Percentiles rank a stretch among this genome's conserved stretches.
These are phyloP conservation scores for Tylopilus sp. DNA, from an alignment of 768 basidiomycete species.

Conservation along the genomic window DNA sequence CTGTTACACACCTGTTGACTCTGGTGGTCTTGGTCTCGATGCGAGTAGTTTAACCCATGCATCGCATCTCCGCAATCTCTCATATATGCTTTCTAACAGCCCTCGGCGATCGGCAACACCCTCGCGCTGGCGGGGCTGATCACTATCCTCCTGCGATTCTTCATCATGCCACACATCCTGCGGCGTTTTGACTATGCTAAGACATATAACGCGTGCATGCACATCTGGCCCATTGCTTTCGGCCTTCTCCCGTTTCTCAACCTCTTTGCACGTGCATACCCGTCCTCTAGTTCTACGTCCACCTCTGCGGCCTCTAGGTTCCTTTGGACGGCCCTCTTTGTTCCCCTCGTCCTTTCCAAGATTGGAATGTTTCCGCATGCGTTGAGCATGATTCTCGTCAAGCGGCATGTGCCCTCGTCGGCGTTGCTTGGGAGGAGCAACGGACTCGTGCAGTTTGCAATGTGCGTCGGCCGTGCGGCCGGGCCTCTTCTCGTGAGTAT, in stretches of 20 bases:
- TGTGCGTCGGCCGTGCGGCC: conserved; percentile 52
- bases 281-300: neutral
- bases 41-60: neutral
- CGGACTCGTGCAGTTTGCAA: conserved; percentile 54
- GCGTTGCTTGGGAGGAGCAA: conserved; percentile 32
- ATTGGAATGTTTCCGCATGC: conserved; percentile 30
- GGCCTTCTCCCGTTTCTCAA: conserved; percentile 1
- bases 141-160: neutral
- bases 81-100: neutral
- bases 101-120: neutral
- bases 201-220: neutral
- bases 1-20: neutral
- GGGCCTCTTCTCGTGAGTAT: conserved; percentile 51
- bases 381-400: conserved; percentile 59
- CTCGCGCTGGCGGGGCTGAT: neutral
- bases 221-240: neutral
- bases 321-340: conserved; percentile 29
- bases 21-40: neutral
- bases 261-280: neutral
- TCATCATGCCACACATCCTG: neutral
- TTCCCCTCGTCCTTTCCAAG: conserved; percentile 38
- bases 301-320: conserved; percentile 1
- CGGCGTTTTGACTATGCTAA: neutral
- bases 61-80: neutral
- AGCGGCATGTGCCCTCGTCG: conserved; percentile 13